Conservation (phyloP, 2,329 filamentous ascomycete genomes). For the Aspergillus fischeri region DNA sequence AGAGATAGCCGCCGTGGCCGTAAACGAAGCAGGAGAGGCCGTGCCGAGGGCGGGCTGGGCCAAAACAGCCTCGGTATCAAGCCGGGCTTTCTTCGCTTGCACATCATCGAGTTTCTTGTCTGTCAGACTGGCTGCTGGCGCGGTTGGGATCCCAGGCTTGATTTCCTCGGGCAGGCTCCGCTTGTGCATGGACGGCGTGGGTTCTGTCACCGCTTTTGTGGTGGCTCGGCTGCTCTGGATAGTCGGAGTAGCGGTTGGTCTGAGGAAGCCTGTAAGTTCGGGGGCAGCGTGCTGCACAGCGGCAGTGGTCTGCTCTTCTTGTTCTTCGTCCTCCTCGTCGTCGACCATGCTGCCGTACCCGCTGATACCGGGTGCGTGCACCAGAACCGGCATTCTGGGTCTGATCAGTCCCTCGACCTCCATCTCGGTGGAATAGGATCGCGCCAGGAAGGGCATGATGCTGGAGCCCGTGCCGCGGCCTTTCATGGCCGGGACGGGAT, state of each 20-base stretch:
- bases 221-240: slow-evolving; percentile 12
- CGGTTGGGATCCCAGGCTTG: slow-evolving; percentile 2
- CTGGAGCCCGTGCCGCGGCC: slow-evolving; percentile 62
- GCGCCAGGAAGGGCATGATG: slow-evolving; percentile 73
- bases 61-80: slow-evolving; percentile 17
- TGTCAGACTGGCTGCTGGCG: not conserved
- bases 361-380: slow-evolving; percentile 26
- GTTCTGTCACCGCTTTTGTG: slow-evolving; percentile 8
- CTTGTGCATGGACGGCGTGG: slow-evolving; percentile 20
- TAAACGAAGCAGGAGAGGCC: slow-evolving; percentile 16
- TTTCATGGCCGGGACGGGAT: slow-evolving; percentile 64
- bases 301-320: slow-evolving; percentile 19
- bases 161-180: slow-evolving; percentile 26
- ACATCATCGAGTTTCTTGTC: slow-evolving; percentile 7
- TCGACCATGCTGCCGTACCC: slow-evolving; percentile 21
- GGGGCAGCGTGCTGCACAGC: slow-evolving; percentile 10
- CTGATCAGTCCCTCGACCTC: slow-evolving; percentile 67
- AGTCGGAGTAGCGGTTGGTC: slow-evolving; percentile 12
- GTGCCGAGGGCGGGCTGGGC: slow-evolving; percentile 7
- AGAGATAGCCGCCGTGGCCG: slow-evolving; percentile 12
- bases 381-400: slow-evolving; percentile 48
- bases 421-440: slow-evolving; percentile 59
- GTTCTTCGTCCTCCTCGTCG: slow-evolving; percentile 30
- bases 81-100: slow-evolving; percentile 30
- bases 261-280: slow-evolving; percentile 23